Evolutionary conservation across 2,329 filamentous ascomycete genomes (phyloP).

Genomic region (Talaromyces sp.): DNA sequence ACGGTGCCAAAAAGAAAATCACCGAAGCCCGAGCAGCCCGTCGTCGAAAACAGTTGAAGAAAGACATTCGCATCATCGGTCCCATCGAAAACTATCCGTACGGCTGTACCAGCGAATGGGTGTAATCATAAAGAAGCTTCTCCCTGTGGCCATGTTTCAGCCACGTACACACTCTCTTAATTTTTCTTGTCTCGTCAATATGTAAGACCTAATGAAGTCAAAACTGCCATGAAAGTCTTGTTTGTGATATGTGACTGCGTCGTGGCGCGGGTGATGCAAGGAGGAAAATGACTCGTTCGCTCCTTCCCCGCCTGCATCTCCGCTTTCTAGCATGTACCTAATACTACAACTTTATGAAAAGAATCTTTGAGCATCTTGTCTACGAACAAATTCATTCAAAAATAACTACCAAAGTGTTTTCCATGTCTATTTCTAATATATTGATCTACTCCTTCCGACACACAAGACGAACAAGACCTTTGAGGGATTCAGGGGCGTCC

Average conservation of each 20-base stretch:
- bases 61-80: conserved; percentile 35
- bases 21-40: conserved; percentile 28
- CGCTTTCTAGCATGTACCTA: not conserved
- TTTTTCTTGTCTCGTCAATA: not conserved
- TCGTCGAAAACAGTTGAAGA: conserved; percentile 31
- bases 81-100: conserved; percentile 22
- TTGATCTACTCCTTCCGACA: not conserved
- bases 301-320: not conserved
- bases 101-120: conserved; percentile 1
- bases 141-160: not conserved
- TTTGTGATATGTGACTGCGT: not conserved
- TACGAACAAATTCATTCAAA: too few species aligned
- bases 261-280: not conserved
- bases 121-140: not conserved
- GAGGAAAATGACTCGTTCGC: not conserved
- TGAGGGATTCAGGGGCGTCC: not conserved
- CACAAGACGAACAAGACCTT: not conserved
- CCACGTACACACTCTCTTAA: not conserved
- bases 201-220: not conserved
- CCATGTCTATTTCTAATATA: not conserved
- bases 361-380: too few species aligned
- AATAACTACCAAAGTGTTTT: too few species aligned
- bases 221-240: not conserved
- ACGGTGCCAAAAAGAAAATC: conserved; percentile 29
- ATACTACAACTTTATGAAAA: too few species aligned